These are phyloP conservation scores for Ganoderma multipileum DNA, from an alignment of 1,284 basidiomycete species.

Conservation along the genomic window DNA sequence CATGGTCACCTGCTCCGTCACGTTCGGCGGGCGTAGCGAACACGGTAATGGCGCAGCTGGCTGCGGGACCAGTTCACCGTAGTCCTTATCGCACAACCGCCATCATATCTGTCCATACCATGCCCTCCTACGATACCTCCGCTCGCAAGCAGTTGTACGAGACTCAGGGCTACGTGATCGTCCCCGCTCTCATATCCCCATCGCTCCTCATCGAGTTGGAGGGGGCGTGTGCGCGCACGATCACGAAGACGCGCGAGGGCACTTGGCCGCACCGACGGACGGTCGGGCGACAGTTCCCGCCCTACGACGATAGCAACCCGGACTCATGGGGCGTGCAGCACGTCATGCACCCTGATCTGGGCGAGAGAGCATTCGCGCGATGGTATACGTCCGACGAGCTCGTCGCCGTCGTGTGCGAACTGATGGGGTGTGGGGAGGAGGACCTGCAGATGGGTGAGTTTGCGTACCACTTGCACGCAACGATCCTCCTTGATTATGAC, in stretches of 20 bases:
- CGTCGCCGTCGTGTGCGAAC: conserved; percentile 51
- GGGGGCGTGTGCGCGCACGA: conserved; percentile 59
- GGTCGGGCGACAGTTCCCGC: conserved; percentile 86
- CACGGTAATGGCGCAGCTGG: no score
- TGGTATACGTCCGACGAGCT: conserved; percentile 75
- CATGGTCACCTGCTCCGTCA: neutral
- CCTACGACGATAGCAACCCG: conserved; percentile 61
- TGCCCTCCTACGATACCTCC: conserved; percentile 3
- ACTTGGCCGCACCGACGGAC: conserved; percentile 74
- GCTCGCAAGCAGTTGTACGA: conserved; percentile 52
- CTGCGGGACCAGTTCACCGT: neutral
- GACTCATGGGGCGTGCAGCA: conserved; percentile 87
- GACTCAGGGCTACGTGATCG: conserved; percentile 74
- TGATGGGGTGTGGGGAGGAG: conserved; percentile 64
- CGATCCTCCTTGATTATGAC: neutral
- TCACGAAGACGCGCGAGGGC: conserved; percentile 65
- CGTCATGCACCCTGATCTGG: conserved; percentile 78
- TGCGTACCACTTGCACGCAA: neutral
- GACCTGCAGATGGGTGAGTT: conserved; percentile 76
- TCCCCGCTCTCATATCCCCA: conserved; percentile 64
- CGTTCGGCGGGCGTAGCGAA: neutral
- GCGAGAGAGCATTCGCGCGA: conserved; percentile 61
- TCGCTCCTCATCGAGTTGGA: conserved; percentile 51
- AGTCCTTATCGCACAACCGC: conserved; percentile 8
- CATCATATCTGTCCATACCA: conserved; percentile 8